These are phyloP conservation scores for Xenosphaeropsis pyriputrescens DNA, from an alignment of 2,329 filamentous ascomycete species.

Conservation along the genomic window DNA sequence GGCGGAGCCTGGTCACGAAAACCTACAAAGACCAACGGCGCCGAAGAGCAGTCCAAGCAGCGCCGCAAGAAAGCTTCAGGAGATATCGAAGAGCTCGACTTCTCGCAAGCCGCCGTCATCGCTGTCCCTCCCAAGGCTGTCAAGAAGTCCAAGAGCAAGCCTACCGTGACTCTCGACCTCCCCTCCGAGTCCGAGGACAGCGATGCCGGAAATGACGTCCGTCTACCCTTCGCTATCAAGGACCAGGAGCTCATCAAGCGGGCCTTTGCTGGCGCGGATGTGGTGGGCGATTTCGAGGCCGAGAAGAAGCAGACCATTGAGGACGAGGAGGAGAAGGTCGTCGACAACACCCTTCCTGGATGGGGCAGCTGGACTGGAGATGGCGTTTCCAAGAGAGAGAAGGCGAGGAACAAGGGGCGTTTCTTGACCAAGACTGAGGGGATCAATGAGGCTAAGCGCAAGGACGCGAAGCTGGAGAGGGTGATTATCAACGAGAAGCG, in stretches of 20 bases:
- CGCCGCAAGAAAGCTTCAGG: slow-evolving; percentile 16
- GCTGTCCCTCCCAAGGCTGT: slow-evolving; percentile 12
- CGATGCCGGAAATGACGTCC: slow-evolving; percentile 26
- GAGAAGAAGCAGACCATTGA: slow-evolving; percentile 62
- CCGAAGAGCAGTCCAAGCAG: slow-evolving; percentile 13
- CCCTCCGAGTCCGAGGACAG: slow-evolving; percentile 17
- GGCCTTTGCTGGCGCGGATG: slow-evolving; percentile 81
- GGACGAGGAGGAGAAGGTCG: slow-evolving; percentile 69
- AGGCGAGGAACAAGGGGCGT: slow-evolving; percentile 44
- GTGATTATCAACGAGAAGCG: slow-evolving; percentile 91
- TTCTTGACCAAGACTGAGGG: slow-evolving; percentile 56
- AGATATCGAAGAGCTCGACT: slow-evolving; percentile 16
- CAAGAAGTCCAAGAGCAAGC: slow-evolving; percentile 12
- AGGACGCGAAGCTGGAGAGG: slow-evolving; percentile 66
- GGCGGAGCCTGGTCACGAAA: slow-evolving; percentile 19
- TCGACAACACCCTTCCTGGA: slow-evolving; percentile 77
- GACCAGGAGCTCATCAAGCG: slow-evolving; percentile 59
- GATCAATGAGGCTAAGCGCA: slow-evolving; percentile 60
- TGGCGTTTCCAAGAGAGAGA: slow-evolving; percentile 58
- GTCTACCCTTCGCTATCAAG: slow-evolving; percentile 40
- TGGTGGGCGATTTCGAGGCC: slow-evolving; percentile 61
- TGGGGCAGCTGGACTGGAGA: slow-evolving; percentile 90
- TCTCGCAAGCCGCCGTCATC: slow-evolving; percentile 16
- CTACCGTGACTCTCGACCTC: slow-evolving; percentile 7
- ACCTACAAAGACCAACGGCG: slow-evolving; percentile 8